Evolutionary conservation across 495 filamentous ascomycete genomes (phyloP).

Genomic region (Penicillium samsonianum): DNA sequence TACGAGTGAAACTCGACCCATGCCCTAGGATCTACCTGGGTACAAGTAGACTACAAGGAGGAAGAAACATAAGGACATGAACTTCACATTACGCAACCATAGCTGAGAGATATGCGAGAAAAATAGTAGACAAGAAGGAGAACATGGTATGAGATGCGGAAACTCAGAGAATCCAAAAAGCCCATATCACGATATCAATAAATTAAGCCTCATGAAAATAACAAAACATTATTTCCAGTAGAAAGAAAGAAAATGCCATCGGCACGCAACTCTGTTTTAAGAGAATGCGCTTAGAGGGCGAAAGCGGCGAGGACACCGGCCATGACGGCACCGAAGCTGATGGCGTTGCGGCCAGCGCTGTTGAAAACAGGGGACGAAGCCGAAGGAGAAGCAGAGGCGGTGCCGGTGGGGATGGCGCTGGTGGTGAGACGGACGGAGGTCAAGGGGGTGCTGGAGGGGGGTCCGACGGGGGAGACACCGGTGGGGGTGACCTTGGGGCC

Average conservation of each 20-base stretch:
- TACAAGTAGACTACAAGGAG: conserved; percentile 4
- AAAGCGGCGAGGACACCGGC: conserved; percentile 46
- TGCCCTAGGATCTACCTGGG: neutral
- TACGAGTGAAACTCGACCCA: neutral
- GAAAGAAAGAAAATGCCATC: conserved; percentile 7
- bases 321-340: conserved; percentile 49
- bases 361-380: conserved; percentile 38
- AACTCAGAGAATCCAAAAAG: neutral
- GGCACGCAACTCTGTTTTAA: neutral
- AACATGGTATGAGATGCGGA: conserved; percentile 9
- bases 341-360: conserved; percentile 47
- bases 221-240: conserved; percentile 3
- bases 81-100: conserved; percentile 16
- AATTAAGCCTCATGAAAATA: conserved; percentile 9
- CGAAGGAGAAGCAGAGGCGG: conserved; percentile 30
- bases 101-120: neutral
- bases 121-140: neutral
- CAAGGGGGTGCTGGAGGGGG: conserved; percentile 18
- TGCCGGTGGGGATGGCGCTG: conserved; percentile 27
- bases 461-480: conserved; percentile 23
- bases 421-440: conserved; percentile 19
- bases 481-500: conserved; percentile 18
- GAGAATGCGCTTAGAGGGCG: conserved; percentile 38
- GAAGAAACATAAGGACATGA: conserved; percentile 11
- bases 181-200: conserved; percentile 3